Evolutionary conservation across 495 filamentous ascomycete genomes (phyloP).

Genomic region (Neurospora discreta): DNA sequence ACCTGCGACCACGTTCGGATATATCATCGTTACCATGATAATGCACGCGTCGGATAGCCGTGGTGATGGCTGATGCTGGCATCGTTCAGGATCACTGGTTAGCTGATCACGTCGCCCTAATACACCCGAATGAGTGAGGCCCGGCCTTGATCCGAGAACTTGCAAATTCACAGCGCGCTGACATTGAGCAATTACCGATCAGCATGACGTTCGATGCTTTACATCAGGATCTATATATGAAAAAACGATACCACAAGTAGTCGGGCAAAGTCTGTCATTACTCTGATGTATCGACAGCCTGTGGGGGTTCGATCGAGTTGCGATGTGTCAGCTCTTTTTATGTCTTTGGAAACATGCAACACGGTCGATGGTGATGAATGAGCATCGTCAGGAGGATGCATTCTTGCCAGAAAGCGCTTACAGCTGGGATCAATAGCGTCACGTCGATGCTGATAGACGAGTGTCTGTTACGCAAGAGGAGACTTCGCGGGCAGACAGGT

Average conservation of each 20-base stretch:
- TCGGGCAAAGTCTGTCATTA: neutral
- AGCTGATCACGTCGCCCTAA: neutral
- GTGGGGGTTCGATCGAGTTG: neutral
- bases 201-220: neutral
- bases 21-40: neutral
- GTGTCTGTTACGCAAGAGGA: neutral
- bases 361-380: neutral
- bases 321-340: neutral
- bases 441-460: neutral
- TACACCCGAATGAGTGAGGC: neutral
- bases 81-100: neutral
- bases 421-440: neutral
- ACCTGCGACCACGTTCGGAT: neutral
- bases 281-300: neutral
- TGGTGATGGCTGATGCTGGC: neutral
- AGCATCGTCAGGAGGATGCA: neutral
- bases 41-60: neutral
- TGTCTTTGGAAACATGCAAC: neutral
- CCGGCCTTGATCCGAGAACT: neutral
- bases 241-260: neutral
- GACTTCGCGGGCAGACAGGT: neutral
- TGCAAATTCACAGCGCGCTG: neutral
- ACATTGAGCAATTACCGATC: neutral
- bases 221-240: neutral
- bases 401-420: neutral